Percentiles rank a stretch among this genome's conserved stretches.
Conservation (phyloP, 2,329 filamentous ascomycete species). For the Clarireedia hainanense region DNA sequence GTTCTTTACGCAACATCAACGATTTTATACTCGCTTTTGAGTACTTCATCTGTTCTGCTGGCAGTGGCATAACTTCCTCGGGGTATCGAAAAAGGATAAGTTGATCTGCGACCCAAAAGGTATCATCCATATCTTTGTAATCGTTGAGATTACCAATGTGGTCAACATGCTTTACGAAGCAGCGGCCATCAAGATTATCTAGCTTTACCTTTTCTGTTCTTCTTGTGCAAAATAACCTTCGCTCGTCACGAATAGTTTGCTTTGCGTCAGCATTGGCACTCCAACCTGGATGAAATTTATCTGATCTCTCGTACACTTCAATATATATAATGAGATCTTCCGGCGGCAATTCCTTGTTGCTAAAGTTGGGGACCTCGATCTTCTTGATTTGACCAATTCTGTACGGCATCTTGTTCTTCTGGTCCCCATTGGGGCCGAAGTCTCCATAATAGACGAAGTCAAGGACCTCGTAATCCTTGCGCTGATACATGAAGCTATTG, state of each 20-base stretch:
- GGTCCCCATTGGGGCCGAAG: no score
- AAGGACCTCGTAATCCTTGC: no score
- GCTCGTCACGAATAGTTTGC: constrained; percentile 9
- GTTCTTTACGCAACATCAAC: neutral
- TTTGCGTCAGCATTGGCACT: neutral
- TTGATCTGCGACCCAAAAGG: constrained; percentile 15
- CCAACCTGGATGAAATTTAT: neutral
- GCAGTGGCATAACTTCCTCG: neutral
- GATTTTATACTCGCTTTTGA: neutral
- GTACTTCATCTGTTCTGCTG: neutral
- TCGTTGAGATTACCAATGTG: constrained; percentile 13
- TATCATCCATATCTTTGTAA: constrained; percentile 15
- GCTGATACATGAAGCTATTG: no score
- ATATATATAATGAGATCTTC: neutral
- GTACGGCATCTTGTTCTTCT: constrained; percentile 1
- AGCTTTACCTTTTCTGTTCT: neutral
- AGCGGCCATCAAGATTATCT: constrained; percentile 13
- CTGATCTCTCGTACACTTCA: constrained; percentile 8
- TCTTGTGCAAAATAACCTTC: constrained; percentile 9
- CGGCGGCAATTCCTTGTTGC: neutral
- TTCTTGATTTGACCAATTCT: constrained; percentile 12
- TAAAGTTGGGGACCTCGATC: neutral
- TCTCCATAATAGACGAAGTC: no score
- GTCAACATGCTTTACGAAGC: constrained; percentile 10
- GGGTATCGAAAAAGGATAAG: neutral